Evolutionary conservation across 2,329 filamentous ascomycete species (phyloP), one percentile per base, ranked within the genome.

Genomic region (Paramyrothecium sp.): DNA sequence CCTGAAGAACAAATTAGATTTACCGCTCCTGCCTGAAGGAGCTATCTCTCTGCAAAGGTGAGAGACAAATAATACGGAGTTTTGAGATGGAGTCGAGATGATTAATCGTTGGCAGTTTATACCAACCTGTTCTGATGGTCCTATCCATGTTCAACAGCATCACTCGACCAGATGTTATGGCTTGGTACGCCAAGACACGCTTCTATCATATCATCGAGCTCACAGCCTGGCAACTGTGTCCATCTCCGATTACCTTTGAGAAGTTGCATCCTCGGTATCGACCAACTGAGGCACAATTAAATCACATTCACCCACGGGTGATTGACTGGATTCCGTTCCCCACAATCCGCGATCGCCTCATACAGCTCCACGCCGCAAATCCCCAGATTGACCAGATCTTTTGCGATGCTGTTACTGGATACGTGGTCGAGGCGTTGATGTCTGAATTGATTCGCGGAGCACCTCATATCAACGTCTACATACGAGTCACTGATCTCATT

Each of bases 141-240:
- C 55, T 73, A 1, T 65, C 70, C 20, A 65, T 73, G 59, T 73
- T 73, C 58, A 73, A 73, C 56, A 71, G 69, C 60, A 65, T 73
- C 53, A 71, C 69, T 0, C 61, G 71, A 0, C 71, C 71, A 3
- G 71, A 71, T 46, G 69, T 70, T 33, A 73, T 73, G 62, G 64
- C 67, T 1, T 71, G 68, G 68, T 73, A 73, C 7, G 82, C 77
- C 11, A 81, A 71, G 23, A 73, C 69, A 2, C 63, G 69, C 5
- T 71, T 71, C 58, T 71, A 59, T 51, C 69, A 71, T 56, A 71
- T 72, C 38, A 66, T 71, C 38, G 69, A 71, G 51, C 65, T 71
- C 49, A 71, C 68, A 3, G 69, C 69, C 3, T 71, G 69, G 69
- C 67, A 71, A 65, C 54, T 71, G 1, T 71, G 61, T 19, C 69